Base-by-base conservation (phyloP, 2,329 filamentous ascomycete species). In the Clarireedia paspali region DNA sequence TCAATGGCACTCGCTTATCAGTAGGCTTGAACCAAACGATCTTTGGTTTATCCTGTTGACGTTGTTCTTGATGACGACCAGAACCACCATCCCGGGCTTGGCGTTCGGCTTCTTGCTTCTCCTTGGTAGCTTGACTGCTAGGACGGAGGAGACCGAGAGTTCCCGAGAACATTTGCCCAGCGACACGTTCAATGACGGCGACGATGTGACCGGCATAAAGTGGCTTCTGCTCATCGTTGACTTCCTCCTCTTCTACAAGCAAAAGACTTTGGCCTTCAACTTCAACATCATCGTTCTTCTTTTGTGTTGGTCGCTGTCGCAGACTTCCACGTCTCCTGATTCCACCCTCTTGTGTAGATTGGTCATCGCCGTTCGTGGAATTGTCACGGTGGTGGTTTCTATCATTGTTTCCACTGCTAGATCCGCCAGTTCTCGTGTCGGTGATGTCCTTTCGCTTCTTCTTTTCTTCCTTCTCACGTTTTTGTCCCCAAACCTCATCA, bases 1-100 rank as follows among this genome's bases (percentile, higher is more conserved):
- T 99, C 63, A 99, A 79, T 50, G 94, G 94, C 48, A 99, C 94
- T 69, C 94, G 90, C 82, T 99, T 97, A 75, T 99, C 94, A 1
- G 94, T 99, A 57, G 94, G 94, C 79, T 99, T 99, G 78, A 99
- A 99, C 94, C 94, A 99, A 44, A 99, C 94, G 74, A 99, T 99
- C 84, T 99, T 99, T 61, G 94, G 94, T 75, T 96, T 96, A 62
- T 99, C 94, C 70, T 95, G 91, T 61, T 89, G 83, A 53, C 91
- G 89, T 62, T 87, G 85, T 59, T 91, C 89, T 62, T 94, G 85
- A 53, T 85, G 82, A 60, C 87, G 85, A 53, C 75, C 74, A 62
- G 81, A 80, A 62, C 77, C 80, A 60, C 91, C 92, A 70, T 97
- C 92, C 64, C 92, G 86, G 65, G 91, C 91, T 63, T 89, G 87